These are phyloP conservation scores for Alternaria brassicae DNA, from an alignment of 2,329 filamentous ascomycete genomes.

Conservation along the genomic window DNA sequence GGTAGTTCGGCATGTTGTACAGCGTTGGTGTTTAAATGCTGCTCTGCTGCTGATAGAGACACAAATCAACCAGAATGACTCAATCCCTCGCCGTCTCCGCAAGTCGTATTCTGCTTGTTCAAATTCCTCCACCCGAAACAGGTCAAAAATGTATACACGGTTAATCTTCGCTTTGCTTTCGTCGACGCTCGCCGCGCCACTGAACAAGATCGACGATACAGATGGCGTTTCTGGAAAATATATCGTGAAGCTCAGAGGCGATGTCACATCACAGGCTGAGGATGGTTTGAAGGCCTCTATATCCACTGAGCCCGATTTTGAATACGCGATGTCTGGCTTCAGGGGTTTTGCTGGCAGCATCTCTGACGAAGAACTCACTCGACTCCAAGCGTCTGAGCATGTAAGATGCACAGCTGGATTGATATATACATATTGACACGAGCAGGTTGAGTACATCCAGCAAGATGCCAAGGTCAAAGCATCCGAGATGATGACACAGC, in stretches of 20 bases:
- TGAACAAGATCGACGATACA: background rate
- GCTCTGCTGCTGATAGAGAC: background rate
- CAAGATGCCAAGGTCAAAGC: conserved; percentile 42
- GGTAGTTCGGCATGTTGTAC: background rate
- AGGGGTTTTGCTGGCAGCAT: conserved; percentile 48
- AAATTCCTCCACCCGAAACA: background rate
- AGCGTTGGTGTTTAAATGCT: conserved; percentile 3
- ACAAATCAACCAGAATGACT: background rate
- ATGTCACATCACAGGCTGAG: conserved; percentile 28
- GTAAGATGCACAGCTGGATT: conserved; percentile 18
- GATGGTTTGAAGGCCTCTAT: conserved; percentile 30
- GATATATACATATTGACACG: background rate
- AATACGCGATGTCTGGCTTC: conserved; percentile 48
- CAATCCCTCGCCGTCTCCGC: background rate
- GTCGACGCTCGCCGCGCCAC: background rate
- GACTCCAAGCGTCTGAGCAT: conserved; percentile 34
- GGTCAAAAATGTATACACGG: background rate
- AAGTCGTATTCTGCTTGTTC: background rate
- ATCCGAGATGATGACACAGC: conserved; percentile 42
- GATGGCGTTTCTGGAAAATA: background rate
- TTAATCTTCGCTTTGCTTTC: background rate
- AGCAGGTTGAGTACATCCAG: conserved; percentile 47
- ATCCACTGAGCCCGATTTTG: conserved; percentile 28
- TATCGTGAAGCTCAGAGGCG: conserved; percentile 54
- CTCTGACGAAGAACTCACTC: conserved; percentile 32